Base-by-base conservation (phyloP, 495 filamentous ascomycete genomes). In the Cairneyella variabilis region DNA sequence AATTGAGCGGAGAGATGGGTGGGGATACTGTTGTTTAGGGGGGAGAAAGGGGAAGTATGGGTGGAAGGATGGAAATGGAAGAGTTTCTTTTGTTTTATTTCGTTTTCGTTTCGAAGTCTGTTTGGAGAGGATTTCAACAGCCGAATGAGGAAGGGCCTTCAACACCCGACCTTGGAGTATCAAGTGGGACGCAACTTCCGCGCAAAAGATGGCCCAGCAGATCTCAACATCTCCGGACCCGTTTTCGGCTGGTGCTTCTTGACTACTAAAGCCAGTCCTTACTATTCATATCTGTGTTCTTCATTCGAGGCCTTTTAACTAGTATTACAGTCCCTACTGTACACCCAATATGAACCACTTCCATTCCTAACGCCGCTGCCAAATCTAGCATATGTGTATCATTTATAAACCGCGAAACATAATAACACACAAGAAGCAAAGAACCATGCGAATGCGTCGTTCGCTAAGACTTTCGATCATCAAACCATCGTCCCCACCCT, bases 1-100 rank as follows among this genome's bases (percentile, higher is more conserved):
- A 78, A 48, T 40, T 79, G 64, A 71, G 69, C 55, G 76, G 75
- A 34, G 75, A 77, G 69, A 77, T 77, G 76, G 71, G 74, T 56
- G 76, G 75, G 34, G 76, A 79, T 73, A 79, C 76, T 30, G 44
- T 27, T 12, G 28, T 53, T 12, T 28, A 12, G 32, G 21, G 46
- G 32, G 41, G 20, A 32, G 34, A 10, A 23, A 38, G 46, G 27
- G 54, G 28, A 36, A 20, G 37, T 14, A 27, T 40, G 43, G 44
- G 27, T 21, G 22, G 42, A 45, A 26, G 22, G 22, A 20, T 37
- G 30, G 14, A 25, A 0, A 10, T 44, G 3, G 18, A 28, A 27
- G 30, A 17, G 10, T 37, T 37, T 48, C 27, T 12, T 48, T 22
- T 48, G 23, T 48, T 48, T 48, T 6, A 9, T 27, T 48, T 48